Conservation (phyloP, 192 early-diverging fungal genomes). For the Rhizophlyctis rosea region DNA sequence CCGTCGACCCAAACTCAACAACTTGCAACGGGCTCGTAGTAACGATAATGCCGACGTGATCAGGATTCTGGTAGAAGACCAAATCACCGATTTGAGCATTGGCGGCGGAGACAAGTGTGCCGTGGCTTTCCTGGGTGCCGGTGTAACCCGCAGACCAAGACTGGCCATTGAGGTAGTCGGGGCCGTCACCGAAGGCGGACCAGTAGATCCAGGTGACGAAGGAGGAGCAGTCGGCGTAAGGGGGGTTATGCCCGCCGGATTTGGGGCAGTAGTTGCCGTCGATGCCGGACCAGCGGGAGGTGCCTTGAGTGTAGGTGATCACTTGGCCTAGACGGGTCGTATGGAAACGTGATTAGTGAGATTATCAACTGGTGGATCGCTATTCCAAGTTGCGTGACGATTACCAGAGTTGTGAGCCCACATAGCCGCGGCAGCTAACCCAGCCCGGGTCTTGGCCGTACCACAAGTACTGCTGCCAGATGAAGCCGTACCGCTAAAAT, state of each 20-base stretch:
- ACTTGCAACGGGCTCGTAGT: conserved; percentile 5
- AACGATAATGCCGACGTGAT: conserved; percentile 9
- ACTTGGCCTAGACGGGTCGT: too few species aligned
- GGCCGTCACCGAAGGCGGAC: conserved; percentile 10
- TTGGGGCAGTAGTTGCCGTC: conserved; percentile 6
- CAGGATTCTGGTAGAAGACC: conserved; percentile 17
- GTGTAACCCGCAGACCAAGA: conserved; percentile 14
- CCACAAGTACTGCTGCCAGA: too few species aligned
- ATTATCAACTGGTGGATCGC: too few species aligned
- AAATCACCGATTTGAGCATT: conserved; percentile 14
- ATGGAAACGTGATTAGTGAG: too few species aligned
- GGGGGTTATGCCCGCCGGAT: conserved; percentile 6
- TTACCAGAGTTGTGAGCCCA: conserved; percentile 19
- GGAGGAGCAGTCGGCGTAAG: conserved; percentile 7
- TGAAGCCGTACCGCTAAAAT: too few species aligned
- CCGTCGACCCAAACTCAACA: conserved; percentile 12
- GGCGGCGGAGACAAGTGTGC: conserved; percentile 4
- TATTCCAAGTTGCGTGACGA: too few species aligned
- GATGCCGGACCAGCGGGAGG: conserved; percentile 10
- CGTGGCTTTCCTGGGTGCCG: conserved; percentile 13
- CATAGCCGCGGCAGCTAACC: too few species aligned
- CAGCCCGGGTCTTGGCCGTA: too few species aligned
- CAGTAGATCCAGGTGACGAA: conserved; percentile 22
- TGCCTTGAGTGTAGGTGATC: conserved; percentile 12
- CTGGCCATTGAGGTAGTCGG: conserved; percentile 13